Base-by-base conservation (phyloP, 1,284 basidiomycete species). In the Leccinum fuscescens region DNA sequence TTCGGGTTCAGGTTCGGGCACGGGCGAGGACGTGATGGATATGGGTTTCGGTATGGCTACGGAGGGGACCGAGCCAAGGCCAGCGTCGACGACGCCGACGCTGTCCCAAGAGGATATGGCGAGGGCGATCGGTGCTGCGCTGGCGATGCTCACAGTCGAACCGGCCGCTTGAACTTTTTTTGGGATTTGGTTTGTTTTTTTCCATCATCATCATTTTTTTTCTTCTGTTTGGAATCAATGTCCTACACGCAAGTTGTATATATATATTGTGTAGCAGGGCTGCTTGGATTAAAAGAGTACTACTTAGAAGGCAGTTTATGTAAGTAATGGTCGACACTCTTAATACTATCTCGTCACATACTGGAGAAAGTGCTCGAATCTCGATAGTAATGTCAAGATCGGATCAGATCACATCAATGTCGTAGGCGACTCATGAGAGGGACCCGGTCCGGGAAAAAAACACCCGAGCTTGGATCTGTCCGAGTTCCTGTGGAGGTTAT, bases 101-200 rank as follows among this genome's bases (percentile, higher is more conserved):
- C 48, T 74, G 17, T 65, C 70, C 22, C 35, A 64, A 4, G 58
- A 65, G 48, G 69, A 71, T 6, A 0, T 74, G 44, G 59, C 42
- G 20, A 60, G 57, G 51, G 70, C 66, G 20, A 74, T 72, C 54
- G 37, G 33, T 3, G 65, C 62, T 3, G 72, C 69, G 1, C 46
- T 74, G 3, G 64, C 69, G 0, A 60, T 66, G 27, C 50, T 73
- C 53, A 22, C 8, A 6, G 29, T 50, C 12, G 9, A 14, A 3
- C 35, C n/a, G 37, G 33, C 29, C 27, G 24, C n/a, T 35, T 67
- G 54, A 65, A 15, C 27, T 49, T 27, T 49, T 31, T 31, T 31
- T 9, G 22, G 12, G 24, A 6, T 22, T 24, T 5, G 49, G 22
- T 51, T 51, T 31, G 9, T 33, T 8, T 52, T 52, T 52, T 22